Conservation (phyloP, 305 asterid genomes). For the Lippia alba region DNA sequence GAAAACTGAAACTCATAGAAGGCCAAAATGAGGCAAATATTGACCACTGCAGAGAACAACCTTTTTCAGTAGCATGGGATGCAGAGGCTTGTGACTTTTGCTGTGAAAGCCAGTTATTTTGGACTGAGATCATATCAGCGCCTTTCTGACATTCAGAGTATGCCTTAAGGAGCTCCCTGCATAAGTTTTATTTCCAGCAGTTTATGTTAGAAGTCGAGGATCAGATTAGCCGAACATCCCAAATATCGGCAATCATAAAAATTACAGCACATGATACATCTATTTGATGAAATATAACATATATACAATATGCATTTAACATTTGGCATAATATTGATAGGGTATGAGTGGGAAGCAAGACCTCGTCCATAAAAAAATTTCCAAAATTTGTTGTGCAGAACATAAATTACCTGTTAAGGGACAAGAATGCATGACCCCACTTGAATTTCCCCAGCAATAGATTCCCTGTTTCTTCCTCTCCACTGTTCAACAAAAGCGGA, state of each 20-base stretch:
- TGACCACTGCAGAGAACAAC: slow-evolving; percentile 36
- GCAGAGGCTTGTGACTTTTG: slow-evolving; percentile 52
- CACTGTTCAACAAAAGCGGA: slow-evolving; percentile 46
- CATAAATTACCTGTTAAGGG: slow-evolving; percentile 67
- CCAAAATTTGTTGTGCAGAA: not conserved
- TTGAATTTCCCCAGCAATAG: slow-evolving; percentile 86
- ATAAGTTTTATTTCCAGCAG: slow-evolving; percentile 30
- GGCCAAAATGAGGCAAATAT: not conserved
- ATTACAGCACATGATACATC: too few species aligned
- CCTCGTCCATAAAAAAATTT: too few species aligned
- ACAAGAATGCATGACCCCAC: slow-evolving; percentile 98
- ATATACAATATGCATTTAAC: too few species aligned
- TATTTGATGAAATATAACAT: too few species aligned
- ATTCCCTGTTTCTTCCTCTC: slow-evolving; percentile 82
- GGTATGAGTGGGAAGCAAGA: too few species aligned
- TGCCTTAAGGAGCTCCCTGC: slow-evolving; percentile 83
- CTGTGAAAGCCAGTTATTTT: slow-evolving; percentile 82
- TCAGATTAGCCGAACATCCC: too few species aligned
- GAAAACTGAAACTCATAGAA: not conserved
- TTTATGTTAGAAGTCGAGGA: slow-evolving; percentile 20
- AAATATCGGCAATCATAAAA: not conserved
- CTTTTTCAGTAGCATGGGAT: slow-evolving; percentile 40
- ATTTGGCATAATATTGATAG: too few species aligned
- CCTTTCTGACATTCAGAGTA: slow-evolving; percentile 77
- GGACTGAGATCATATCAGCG: slow-evolving; percentile 68